Percentiles rank a stretch among this genome's conserved stretches.
phyloP scores from a whole-genome alignment of 371 early-diverging fungal species.

The Lichtheimia ramosa region DNA sequence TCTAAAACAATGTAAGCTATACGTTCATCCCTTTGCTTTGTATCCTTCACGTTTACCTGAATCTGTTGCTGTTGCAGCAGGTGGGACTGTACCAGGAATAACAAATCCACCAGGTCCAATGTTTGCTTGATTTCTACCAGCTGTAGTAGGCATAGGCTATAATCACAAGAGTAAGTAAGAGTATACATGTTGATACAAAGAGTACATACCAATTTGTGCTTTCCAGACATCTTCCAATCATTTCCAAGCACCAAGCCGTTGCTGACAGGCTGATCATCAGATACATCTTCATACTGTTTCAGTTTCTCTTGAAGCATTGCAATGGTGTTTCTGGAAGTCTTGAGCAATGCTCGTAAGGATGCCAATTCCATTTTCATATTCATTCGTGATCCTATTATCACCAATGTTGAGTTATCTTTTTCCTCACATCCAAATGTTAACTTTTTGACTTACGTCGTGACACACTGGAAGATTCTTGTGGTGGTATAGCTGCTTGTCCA shows the following conservation, averaged over 20 bases:
- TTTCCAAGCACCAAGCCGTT: slow-evolving; percentile 31
- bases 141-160: slow-evolving; percentile 1
- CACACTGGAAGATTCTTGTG: neutral
- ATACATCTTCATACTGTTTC: slow-evolving; percentile 18
- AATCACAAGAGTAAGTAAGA: neutral
- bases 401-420: neutral
- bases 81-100: slow-evolving; percentile 7
- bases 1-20: too few species aligned
- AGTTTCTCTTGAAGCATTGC: slow-evolving; percentile 37
- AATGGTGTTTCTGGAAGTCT: slow-evolving; percentile 40
- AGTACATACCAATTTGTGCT: slow-evolving; percentile 1
- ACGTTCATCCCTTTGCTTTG: too few species aligned
- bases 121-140: neutral
- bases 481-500: too few species aligned
- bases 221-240: slow-evolving; percentile 37
- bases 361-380: slow-evolving; percentile 42
- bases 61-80: neutral
- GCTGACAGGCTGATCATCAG: slow-evolving; percentile 7
- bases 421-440: neutral
- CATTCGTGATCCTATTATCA: slow-evolving; percentile 9
- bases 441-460: slow-evolving; percentile 5
- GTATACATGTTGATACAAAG: neutral
- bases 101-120: slow-evolving; percentile 8
- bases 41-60: neutral
- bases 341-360: slow-evolving; percentile 35